Evolutionary conservation across 495 filamentous ascomycete species (phyloP).

Genomic region (Xylaria venustula): DNA sequence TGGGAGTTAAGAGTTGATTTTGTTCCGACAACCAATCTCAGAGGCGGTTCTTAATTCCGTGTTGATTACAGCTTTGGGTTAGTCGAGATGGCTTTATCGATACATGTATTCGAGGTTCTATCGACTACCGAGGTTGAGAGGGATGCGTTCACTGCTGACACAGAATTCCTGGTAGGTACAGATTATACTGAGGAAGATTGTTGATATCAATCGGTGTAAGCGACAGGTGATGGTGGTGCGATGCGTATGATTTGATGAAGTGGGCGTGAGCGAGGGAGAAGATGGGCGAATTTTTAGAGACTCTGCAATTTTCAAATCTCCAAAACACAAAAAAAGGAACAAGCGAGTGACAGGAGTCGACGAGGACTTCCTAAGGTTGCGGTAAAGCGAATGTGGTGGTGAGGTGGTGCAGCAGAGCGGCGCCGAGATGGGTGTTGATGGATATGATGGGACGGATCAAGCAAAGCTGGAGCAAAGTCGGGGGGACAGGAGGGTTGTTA

Average conservation of each 20-base stretch:
- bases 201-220: conserved; percentile 1
- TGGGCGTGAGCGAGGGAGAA: conserved; percentile 17
- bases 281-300: conserved; percentile 6
- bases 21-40: conserved; percentile 20
- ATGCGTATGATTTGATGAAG: conserved; percentile 17
- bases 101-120: conserved; percentile 17
- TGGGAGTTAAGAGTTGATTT: conserved; percentile 20
- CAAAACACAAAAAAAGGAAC: conserved; percentile 45
- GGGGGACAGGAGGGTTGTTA: conserved; percentile 13
- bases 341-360: conserved; percentile 65
- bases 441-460: conserved; percentile 26
- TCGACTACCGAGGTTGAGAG: background rate
- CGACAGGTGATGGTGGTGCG: background rate
- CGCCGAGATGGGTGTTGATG: conserved; percentile 32
- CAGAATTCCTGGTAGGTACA: too few species aligned
- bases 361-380: conserved; percentile 58
- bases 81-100: conserved; percentile 22
- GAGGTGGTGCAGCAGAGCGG: conserved; percentile 33
- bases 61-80: conserved; percentile 17
- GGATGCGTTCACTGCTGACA: background rate
- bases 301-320: conserved; percentile 36
- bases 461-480: conserved; percentile 9
- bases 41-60: conserved; percentile 12
- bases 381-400: conserved; percentile 52
- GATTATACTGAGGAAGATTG: too few species aligned